Base-by-base conservation (phyloP, 805 yeast genomes). In the Lipomyces yamadae region DNA sequence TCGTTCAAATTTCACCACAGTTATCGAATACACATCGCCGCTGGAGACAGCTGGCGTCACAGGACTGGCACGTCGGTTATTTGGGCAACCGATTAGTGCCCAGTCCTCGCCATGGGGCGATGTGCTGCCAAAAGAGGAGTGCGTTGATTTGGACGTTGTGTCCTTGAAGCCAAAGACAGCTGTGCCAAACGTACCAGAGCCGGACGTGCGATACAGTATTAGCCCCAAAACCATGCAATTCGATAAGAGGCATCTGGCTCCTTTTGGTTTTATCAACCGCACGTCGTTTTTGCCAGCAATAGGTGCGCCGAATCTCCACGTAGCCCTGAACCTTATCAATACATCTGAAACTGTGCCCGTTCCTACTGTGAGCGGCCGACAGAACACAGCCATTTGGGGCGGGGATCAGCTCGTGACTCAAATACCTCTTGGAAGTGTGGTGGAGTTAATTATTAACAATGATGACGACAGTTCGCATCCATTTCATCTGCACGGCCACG, bases 391-490 rank as follows among this genome's bases (percentile, higher is more conserved):
- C 72, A 34, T 81, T 88, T 60, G 93, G 92, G 65, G 82, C 78
- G 57, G 80, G 79, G 66, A 86, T 89, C 63, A 88, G 88, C 74
- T 74, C 48, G 79, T 91, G 0, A 83, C 82, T 72, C 82, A 91
- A 0, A 78, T 91, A 30, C 84, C 85, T 63, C 74, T 81, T 6
- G 85, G 85, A 60, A 91, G 88, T 63, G 83, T 88, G 48, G 82
- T 92, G 56, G 97, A 93, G 72, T 78, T 92, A 58, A 89, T 91
- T 0, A 75, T 92, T 56, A 89, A 91, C 75, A 92, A 92, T 75
- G 82, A 81, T 73, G 97, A 92, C 76, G 88, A 89, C 3, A 90
- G 92, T 67, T 87, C 88, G 71, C 92, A 88, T 77, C 92, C 92
- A 34, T 88, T 88, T 85, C 93, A 88, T 76, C 81, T 88, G 72